Conservation (phyloP, 805 yeast species). For the Cyberlindnera galapagoensis region DNA sequence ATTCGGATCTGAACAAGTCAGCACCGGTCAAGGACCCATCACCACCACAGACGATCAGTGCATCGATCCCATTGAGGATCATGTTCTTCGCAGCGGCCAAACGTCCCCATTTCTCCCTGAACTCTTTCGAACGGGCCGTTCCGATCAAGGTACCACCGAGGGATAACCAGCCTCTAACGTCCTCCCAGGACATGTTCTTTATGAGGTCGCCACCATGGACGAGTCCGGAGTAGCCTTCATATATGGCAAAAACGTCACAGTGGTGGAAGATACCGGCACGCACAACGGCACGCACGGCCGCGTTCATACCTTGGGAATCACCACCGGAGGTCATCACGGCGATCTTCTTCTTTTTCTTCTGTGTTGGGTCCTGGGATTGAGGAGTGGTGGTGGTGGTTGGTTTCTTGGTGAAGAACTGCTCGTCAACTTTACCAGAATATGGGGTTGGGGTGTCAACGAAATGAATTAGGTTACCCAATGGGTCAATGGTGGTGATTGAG, state of each 20-base stretch:
- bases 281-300: constrained; percentile 91
- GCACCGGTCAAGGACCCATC: constrained; percentile 99
- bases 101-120: constrained; percentile 82
- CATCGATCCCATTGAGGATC: constrained; percentile 86
- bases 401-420: constrained; percentile 12
- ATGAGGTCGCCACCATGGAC: constrained; percentile 79
- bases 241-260: constrained; percentile 87
- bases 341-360: constrained; percentile 39
- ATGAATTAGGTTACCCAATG: constrained; percentile 53
- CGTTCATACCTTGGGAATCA: constrained; percentile 98
- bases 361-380: background rate
- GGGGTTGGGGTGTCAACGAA: constrained; percentile 24
- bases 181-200: constrained; percentile 83
- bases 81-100: constrained; percentile 76
- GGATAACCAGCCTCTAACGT: constrained; percentile 88
- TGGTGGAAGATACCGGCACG: constrained; percentile 82
- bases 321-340: constrained; percentile 99
- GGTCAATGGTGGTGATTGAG: constrained; percentile 39
- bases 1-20: constrained; percentile 85
- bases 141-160: constrained; percentile 96
- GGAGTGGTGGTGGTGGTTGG: constrained; percentile 1
- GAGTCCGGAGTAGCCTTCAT: constrained; percentile 93
- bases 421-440: constrained; percentile 6
- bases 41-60: constrained; percentile 95
- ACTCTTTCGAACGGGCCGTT: constrained; percentile 87